Base-by-base conservation (phyloP, 2,329 filamentous ascomycete genomes). In the Onygena corvina region DNA sequence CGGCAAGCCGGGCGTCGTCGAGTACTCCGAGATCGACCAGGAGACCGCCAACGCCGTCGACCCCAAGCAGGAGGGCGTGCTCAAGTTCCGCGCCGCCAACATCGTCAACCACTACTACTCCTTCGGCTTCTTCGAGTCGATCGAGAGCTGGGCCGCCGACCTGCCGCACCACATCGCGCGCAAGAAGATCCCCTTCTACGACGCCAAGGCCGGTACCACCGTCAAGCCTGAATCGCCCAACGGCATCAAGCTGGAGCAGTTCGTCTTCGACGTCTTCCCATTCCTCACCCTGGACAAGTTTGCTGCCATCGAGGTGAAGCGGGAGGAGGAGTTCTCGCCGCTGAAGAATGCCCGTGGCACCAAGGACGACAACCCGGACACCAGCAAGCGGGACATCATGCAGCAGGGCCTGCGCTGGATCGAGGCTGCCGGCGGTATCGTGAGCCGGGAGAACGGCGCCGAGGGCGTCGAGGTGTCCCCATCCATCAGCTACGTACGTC, bases 61-160 rank as follows among this genome's bases (percentile, higher is more conserved):
- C 64, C 70, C 83, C 49, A 85, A 85, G 67, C 81, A 94, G 61
- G 74, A 79, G 2, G 81, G 79, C 51, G 75, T 95, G 48, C 81
- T 98, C 64, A 93, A 90, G 70, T 96, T 94, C 81, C 84, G 92
- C 54, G 90, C 92, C 51, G 92, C 90, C 62, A 98, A 98, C 74
- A 98, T 98, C 60, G 92, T 98, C 71, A 98, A 98, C 76, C 92
- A 98, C 76, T 98, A 96, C 79, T 98, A 98, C 74, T 94, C 87
- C 42, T 90, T 89, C 75, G 73, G 77, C 58, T 96, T 95, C 77
- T 77, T 98, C 45, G 84, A 94, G 67, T 83, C 80, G 55, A 94
- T 95, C 59, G 88, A 92, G 51, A 72, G 80, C 59, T 95, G 87
- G 86, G 81, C 79, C 14, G 76, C 88, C 71, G 80, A 83, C 67